Conservation (phyloP, 2,329 filamentous ascomycete genomes). For the Niveomyces coronatus region DNA sequence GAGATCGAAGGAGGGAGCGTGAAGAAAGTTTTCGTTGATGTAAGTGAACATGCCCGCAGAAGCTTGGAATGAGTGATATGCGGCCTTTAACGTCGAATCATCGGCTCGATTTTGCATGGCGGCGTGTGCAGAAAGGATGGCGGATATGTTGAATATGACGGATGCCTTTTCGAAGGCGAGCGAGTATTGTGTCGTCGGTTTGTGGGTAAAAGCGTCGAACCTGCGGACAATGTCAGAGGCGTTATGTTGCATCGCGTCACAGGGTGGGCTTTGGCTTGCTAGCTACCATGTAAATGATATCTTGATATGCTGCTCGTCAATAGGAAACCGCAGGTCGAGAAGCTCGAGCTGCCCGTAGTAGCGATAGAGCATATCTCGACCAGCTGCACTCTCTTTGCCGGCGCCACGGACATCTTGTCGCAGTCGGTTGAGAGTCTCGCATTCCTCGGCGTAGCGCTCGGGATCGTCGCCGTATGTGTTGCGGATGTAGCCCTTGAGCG, state of each 20-base stretch:
- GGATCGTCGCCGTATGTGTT: conserved; percentile 94
- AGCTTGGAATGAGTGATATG: conserved; percentile 96
- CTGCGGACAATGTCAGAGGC: conserved; percentile 32
- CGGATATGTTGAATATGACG: conserved; percentile 98
- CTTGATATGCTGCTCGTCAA: conserved; percentile 98
- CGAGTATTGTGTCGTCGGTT: conserved; percentile 92
- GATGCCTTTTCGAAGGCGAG: conserved; percentile 97
- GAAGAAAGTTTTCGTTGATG: conserved; percentile 98
- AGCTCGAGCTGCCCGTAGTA: conserved; percentile 98
- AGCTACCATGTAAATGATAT: conserved; percentile 91
- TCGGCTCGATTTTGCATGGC: conserved; percentile 86
- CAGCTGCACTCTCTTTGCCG: conserved; percentile 90
- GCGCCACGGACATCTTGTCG: conserved; percentile 98
- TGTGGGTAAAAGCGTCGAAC: conserved; percentile 99
- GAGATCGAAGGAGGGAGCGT: conserved; percentile 91
- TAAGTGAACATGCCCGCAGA: conserved; percentile 99
- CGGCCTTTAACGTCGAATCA: conserved; percentile 86
- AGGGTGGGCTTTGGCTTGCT: conserved; percentile 12
- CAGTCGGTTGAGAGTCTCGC: conserved; percentile 82
- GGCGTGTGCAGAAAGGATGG: conserved; percentile 91
- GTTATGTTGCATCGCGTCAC: background rate
- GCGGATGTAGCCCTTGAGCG: conserved; percentile 87
- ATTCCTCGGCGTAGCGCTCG: conserved; percentile 92
- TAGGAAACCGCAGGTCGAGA: conserved; percentile 86
- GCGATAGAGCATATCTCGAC: conserved; percentile 84